Base-by-base conservation (phyloP, 331 rosid species). In the Spiraea crenata region DNA sequence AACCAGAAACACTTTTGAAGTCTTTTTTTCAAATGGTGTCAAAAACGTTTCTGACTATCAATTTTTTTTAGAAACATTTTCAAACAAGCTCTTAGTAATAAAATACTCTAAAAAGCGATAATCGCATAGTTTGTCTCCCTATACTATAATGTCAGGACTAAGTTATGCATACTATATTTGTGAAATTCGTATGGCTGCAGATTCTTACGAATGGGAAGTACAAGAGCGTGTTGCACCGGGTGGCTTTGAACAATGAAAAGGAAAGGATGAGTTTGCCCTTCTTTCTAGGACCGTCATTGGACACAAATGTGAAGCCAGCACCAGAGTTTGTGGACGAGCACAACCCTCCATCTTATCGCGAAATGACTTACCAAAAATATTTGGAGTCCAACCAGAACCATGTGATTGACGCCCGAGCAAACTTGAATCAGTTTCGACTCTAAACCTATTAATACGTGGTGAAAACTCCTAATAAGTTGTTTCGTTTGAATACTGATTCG, bases 201-300 rank as follows among this genome's bases (percentile, higher is more conserved):
- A 57, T 57, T 56, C 40, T 56, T 12, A 56, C 61, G 14, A 56
- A 31, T 56, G 61, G 61, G 61, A 56, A 56, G 40, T 31, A 56
- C 40, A 56, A 56, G 40, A 56, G 61, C 61, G 25, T 56, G 61
- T 56, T 56, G 61, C 61, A 56, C 12, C 61, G 40, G 39, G 61
- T 56, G 61, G 61, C 61, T 56, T 31, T 56, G 15, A 25, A 12
- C 39, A 56, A 31, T 6, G 16, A 31, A 56, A 39, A 9, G 39
- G 61, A 56, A 56, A 56, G 61, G 61, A 25, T 10, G 40, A 56
- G 61, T 56, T 56, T 56, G 5, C 61, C 40, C 61, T 56, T 56
- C 61, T 56, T 56, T 31, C 9, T 56, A 9, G 61, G 40, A 31
- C 61, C 61, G 12, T 56, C 61, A 56, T 56, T 56, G 40, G 61